Evolutionary conservation across 148 eudicot genomes (phyloP), one percentile per base, ranked within the genome.

Genomic region (Bassia scoparia): DNA sequence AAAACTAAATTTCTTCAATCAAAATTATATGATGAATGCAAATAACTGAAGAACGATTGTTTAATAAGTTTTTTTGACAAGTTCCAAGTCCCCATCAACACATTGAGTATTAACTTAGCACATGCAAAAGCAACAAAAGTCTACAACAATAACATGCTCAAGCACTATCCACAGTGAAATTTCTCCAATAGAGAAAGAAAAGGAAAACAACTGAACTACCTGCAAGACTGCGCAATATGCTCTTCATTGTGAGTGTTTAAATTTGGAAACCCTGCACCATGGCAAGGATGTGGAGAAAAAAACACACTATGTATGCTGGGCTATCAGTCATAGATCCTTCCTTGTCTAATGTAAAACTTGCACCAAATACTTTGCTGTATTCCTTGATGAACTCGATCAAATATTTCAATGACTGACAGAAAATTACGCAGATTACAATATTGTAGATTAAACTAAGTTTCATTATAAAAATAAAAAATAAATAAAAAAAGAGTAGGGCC

Each of bases 241-340:
- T 82, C 87, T 79, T 81, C 95, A 79, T 86, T 82, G 54, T 71
- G 81, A 82, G 88, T 83, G 68, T 84, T 80, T 58, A 76, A 69
- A 66, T 83, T 68, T 15, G 93, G 91, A 77, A 88, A 94, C 53
- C 65, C 78, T 50, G 76, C 50, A 88, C 88, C 93, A 83, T 91
- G 98, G 98, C 91, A 80, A 94, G 96, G 68, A 91, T 79, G 80
- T 94, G 91, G 82, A 94, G 83, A 83, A 94, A 80, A 80, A 81
- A 94, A 75, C 89, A 93, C 56, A 89, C 87, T 50, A 88, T 75
- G 77, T 89, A 94, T 52, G 80, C 90, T 38, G 98, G 91, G 72
- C 74, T 66, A 81, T 84, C 78, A 24, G 87, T 82, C 78, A 79
- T 67, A 72, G 74, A 70, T 80, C 61, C 79, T 72, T 86, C 80